A percentile compares a stretch with the other conserved stretches of the same genome.
phyloP scores from a whole-genome alignment of 2,329 filamentous ascomycete genomes.

The Incumbomyces delicatus region DNA sequence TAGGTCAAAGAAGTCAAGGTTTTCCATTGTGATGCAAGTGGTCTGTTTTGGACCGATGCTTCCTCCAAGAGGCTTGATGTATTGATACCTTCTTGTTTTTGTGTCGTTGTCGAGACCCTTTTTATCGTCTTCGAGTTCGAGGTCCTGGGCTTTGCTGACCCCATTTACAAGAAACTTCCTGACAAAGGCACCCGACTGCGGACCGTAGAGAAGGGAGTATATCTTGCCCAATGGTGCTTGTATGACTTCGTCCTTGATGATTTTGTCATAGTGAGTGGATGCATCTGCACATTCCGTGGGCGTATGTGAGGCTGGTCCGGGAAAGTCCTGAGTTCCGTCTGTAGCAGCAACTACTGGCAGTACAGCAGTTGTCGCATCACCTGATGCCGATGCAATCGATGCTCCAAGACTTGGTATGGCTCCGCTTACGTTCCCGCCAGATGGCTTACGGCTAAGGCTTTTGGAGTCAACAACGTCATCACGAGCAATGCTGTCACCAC shows the following conservation, averaged over 20 bases:
- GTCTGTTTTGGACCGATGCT: constrained; percentile 88
- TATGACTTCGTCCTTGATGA: constrained; percentile 76
- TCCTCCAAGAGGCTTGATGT: constrained; percentile 80
- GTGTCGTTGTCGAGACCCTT: constrained; percentile 66
- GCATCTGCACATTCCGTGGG: constrained; percentile 78
- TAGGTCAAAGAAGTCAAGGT: constrained; percentile 71
- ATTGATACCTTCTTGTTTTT: constrained; percentile 65
- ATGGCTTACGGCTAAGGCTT: constrained; percentile 60
- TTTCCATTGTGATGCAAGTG: constrained; percentile 82
- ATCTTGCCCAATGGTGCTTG: constrained; percentile 84
- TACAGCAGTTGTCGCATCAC: constrained; percentile 17
- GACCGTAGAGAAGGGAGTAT: constrained; percentile 79
- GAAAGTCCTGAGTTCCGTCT: constrained; percentile 54
- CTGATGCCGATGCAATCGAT: constrained; percentile 26
- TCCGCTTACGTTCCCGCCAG: constrained; percentile 35
- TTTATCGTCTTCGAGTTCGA: constrained; percentile 74
- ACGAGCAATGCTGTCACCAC: constrained; percentile 43
- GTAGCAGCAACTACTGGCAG: constrained; percentile 30
- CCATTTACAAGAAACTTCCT: constrained; percentile 75
- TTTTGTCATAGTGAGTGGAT: constrained; percentile 70
- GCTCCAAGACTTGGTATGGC: background rate
- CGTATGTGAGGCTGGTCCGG: constrained; percentile 69
- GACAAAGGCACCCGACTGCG: constrained; percentile 70
- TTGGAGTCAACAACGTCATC: constrained; percentile 44
- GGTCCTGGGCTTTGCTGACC: constrained; percentile 71